Evolutionary conservation across 2,329 filamentous ascomycete genomes (phyloP), one percentile per base, ranked within the genome.

Genomic region (Botrytis squamosa): DNA sequence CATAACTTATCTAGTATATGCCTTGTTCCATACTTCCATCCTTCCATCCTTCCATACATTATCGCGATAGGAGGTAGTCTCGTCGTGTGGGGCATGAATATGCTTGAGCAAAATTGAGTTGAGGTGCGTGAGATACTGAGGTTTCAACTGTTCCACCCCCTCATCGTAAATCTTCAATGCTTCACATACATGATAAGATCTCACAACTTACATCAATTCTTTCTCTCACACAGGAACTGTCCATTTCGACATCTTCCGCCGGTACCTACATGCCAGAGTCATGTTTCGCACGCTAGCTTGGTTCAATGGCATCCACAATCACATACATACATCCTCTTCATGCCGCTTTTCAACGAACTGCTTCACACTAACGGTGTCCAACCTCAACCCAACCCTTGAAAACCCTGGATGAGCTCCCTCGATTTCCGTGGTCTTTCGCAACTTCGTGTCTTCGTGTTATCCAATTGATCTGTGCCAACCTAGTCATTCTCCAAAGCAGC

Each of bases 381-480:
- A 60, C 33, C 33, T 60, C 57, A 38, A 62, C 59, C 59, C 22
- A 29, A 64, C 40, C 40, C 62, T 65, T n/a, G 9, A 49, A 66
- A 65, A 9, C 5, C 25, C 42, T 38, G 29, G 42, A 49, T 49
- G 40, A 44, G 25, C 40, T 33, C 42, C 16, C 52, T 57, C 52
- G 52, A 57, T 22, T 52, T 25, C 22, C 22, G 49, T 52, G 3
- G 22, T 52, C 46, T 25, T 25, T 52, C 46, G 46, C 25, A 1
- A 12, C 14, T 55, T 29, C 52, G 68, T 49, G 40, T 42, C 57
- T 46, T 29, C 57, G 40, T 71, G 29, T 29, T 40, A 63, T 36
- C 57, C 69, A 71, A 40, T 36, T 55, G 70, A 66, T 71, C 70
- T 71, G 70, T 71, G 70, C 70, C 70, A 71, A 66, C 70, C 70